Conservation (phyloP, 2,329 filamentous ascomycete genomes). For the Diplodia sapinea region DNA sequence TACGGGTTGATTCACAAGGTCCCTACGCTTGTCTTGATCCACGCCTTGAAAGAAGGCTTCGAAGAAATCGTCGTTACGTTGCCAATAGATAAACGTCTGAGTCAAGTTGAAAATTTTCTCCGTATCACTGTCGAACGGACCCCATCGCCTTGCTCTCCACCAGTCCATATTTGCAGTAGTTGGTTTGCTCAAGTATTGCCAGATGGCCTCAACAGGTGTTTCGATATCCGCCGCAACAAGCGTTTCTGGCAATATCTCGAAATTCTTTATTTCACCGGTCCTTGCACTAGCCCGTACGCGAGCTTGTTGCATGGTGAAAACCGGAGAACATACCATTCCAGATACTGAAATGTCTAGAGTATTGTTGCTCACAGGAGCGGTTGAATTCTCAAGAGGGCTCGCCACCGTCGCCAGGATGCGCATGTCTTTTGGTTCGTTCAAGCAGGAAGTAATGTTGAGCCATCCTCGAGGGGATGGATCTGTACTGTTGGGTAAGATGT, state of each 20-base stretch:
- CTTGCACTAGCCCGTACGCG: not conserved
- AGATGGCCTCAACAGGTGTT: not conserved
- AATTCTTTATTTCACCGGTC: not conserved
- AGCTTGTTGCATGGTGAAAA: not conserved
- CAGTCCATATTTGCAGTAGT: not conserved
- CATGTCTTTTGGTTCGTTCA: not conserved
- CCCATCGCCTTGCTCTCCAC: not conserved
- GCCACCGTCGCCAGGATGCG: not conserved
- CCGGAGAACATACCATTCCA: not conserved
- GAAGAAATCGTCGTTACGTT: not conserved
- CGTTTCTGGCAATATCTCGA: not conserved
- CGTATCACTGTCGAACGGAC: not conserved
- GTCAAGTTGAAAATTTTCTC: not conserved
- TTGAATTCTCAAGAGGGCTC: not conserved
- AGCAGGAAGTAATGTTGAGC: constrained; percentile 1
- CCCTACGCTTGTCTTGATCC: not conserved
- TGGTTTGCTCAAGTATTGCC: not conserved
- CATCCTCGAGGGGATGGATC: not conserved
- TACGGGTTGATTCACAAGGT: not conserved
- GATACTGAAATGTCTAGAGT: not conserved
- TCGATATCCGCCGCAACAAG: not conserved
- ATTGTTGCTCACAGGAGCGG: not conserved
- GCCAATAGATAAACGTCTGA: not conserved
- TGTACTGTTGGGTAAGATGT: not conserved
- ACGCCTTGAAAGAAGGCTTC: not conserved